Percentiles rank a stretch among this genome's conserved stretches.
Conservation (phyloP, 139 green algal genomes). For the Volvox africanus region DNA sequence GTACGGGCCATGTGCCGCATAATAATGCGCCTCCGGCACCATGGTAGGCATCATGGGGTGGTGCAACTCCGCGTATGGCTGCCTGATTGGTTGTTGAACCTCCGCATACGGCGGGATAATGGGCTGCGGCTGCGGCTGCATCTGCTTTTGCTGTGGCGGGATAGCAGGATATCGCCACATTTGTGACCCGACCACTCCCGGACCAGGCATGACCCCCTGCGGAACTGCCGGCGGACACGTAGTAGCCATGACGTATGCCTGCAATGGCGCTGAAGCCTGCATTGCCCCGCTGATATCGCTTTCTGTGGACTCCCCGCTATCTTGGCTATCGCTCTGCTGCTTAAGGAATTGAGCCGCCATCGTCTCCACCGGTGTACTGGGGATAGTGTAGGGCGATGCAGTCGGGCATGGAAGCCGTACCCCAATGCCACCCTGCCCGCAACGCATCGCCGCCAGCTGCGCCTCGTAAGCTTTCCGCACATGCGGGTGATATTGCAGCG, state of each 20-base stretch:
- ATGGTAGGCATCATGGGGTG: not conserved
- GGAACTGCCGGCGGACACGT: too few relatives aligned
- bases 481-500: slow-evolving; percentile 44
- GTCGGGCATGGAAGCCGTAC: not conserved
- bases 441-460: not conserved
- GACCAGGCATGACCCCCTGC: not conserved
- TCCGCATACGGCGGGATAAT: not conserved
- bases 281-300: not conserved
- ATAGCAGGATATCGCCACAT: slow-evolving; percentile 6
- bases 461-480: slow-evolving; percentile 24
- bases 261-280: not conserved
- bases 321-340: not conserved
- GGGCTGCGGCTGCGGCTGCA: not conserved
- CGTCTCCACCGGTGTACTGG: not conserved
- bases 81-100: not conserved
- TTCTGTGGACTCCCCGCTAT: not conserved
- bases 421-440: not conserved
- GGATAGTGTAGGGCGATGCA: slow-evolving; percentile 49
- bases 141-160: slow-evolving; percentile 17
- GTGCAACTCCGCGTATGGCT: slow-evolving; percentile 2
- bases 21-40: not conserved
- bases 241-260: not conserved
- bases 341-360: slow-evolving; percentile 1
- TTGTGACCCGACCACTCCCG: not conserved
- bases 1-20: not conserved